Base-by-base conservation (phyloP, 2,329 filamentous ascomycete species). In the Epichloe sibirici region DNA sequence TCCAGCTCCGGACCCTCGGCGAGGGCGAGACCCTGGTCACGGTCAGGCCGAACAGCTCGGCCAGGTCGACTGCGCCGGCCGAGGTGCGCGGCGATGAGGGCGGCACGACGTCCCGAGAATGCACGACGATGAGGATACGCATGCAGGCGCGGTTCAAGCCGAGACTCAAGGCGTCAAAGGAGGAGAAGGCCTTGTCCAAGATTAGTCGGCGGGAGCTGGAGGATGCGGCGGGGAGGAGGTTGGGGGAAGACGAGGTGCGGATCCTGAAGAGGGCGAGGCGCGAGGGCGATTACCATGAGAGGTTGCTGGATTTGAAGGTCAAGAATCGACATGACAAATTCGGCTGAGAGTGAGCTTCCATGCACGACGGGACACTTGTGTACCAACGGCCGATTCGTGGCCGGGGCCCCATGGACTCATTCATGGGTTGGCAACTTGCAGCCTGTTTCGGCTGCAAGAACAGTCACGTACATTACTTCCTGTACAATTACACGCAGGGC, bases 121-220 rank as follows among this genome's bases (percentile, higher is more conserved):
- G 17, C 60, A 89, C 88, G 9, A 85, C 83, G 6, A 66, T 95
- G 55, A 78, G 88, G 48, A 80, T 97, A 61, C 85, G 90, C 51
- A 96, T 97, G 90, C 91, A 97, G 71, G 89, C 91, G 23, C 78
- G 88, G 49, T 97, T 95, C 73, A 96, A 96, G 74, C 90, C 91
- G 8, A 79, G 79, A 57, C 69, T 93, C 45, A 87, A 85, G 68
- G 85, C 85, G 9, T 80, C 77, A 0, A 94, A 90, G 70, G 89
- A 90, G 65, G 86, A 88, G 57, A 93, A 86, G 72, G 86, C 87
- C 0, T 77, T 79, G 59, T 84, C 91, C 61, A 95, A 91, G 73
- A 88, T 98, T 53, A 91, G 84, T 62, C 78, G 87, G 56, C 85
- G 85, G 62, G 89, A 96, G 69, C 72, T 96, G 46, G 90, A 96